Conservation (phyloP, 2,329 filamentous ascomycete genomes). For the Plectosphaerella cucumerina region DNA sequence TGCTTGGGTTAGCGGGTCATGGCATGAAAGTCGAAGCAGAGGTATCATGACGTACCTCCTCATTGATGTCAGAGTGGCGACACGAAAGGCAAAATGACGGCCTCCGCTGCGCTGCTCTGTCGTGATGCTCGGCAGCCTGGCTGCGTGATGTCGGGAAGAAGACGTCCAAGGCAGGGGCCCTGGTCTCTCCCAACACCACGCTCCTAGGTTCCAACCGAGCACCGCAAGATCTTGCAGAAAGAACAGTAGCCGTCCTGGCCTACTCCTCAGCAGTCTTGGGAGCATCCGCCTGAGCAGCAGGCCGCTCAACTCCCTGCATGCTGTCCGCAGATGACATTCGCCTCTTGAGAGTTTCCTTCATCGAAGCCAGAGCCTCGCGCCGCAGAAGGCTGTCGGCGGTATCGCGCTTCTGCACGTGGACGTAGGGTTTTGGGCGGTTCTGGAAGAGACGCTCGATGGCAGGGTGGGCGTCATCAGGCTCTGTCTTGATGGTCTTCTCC, state of each 20-base stretch:
- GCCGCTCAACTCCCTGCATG: neutral
- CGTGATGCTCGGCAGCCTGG: no score
- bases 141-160: no score
- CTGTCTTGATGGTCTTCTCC: neutral
- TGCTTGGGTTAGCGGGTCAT: no score
- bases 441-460: neutral
- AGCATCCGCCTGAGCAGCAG: neutral
- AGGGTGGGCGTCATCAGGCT: neutral
- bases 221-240: no score
- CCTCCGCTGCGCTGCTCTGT: no score
- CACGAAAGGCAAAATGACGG: no score
- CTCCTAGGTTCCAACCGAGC: no score
- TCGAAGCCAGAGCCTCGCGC: neutral
- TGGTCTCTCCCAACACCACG: no score
- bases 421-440: neutral
- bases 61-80: no score
- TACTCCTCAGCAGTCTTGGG: neutral
- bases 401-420: neutral
- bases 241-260: neutral
- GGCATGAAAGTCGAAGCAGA: no score
- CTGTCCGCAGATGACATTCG: neutral
- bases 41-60: no score
- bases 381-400: neutral
- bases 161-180: no score
- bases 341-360: neutral